A percentile compares a stretch with the other conserved stretches of the same genome.
Conservation (phyloP, 805 yeast species). For the Sporopachydermia quercuum region DNA sequence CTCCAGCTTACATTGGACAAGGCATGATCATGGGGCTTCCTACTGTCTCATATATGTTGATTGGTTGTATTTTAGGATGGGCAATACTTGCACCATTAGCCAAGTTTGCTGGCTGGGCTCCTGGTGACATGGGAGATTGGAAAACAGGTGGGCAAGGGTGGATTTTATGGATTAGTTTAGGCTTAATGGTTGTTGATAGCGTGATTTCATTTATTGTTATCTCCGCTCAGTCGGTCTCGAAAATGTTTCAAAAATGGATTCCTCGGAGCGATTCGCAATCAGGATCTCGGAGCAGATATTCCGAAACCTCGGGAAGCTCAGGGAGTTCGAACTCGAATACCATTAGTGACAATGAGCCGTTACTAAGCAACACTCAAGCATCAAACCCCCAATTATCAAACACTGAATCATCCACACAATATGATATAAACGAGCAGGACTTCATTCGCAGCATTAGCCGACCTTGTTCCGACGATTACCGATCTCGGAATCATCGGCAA, state of each 20-base stretch:
- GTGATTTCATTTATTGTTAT: slow-evolving; percentile 64
- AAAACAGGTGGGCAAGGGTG: slow-evolving; percentile 90
- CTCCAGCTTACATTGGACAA: slow-evolving; percentile 95
- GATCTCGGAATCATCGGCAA: no score
- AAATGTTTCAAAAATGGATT: neutral
- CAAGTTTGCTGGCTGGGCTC: slow-evolving; percentile 64
- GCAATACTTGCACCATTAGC: slow-evolving; percentile 76
- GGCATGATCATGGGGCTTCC: slow-evolving; percentile 96
- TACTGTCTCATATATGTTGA: slow-evolving; percentile 79
- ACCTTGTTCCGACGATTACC: neutral
- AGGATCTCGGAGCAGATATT: neutral
- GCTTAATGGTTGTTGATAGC: slow-evolving; percentile 90
- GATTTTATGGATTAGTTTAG: slow-evolving; percentile 87
- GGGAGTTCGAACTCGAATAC: neutral
- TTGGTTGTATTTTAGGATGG: slow-evolving; percentile 90
- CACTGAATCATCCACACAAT: no score
- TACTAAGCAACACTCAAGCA: neutral
- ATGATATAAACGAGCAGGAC: neutral
- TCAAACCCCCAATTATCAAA: no score
- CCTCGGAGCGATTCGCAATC: no score
- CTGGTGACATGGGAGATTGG: slow-evolving; percentile 87
- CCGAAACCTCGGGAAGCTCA: neutral
- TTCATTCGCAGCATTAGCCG: neutral
- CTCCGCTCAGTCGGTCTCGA: slow-evolving; percentile 26
- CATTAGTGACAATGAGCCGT: neutral